Conservation (phyloP, 495 filamentous ascomycete species). For the Symbiotaphrina buchneri region DNA sequence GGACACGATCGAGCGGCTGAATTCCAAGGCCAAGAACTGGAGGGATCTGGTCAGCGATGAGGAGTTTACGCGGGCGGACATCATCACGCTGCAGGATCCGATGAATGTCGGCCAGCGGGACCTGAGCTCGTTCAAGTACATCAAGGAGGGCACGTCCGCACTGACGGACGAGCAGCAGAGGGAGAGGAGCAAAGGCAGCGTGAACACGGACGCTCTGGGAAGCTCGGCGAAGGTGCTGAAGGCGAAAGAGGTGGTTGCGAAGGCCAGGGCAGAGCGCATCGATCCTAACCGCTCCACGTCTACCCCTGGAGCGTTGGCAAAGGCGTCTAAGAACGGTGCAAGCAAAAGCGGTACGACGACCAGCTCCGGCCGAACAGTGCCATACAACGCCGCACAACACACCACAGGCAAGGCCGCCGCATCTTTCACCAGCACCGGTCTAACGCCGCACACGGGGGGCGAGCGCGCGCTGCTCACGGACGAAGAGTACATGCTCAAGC, state of each 20-base stretch:
- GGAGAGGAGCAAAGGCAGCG: conserved; percentile 33
- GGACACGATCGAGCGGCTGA: conserved; percentile 86
- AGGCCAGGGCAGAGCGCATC: conserved; percentile 39
- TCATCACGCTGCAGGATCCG: conserved; percentile 92
- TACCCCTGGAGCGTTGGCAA: conserved; percentile 16
- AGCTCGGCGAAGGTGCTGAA: conserved; percentile 73
- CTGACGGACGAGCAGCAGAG: conserved; percentile 36
- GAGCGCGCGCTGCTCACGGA: conserved; percentile 71
- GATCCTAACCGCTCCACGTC: conserved; percentile 8
- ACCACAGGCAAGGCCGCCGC: conserved; percentile 86
- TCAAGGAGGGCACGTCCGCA: conserved; percentile 58
- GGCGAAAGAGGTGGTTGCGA: conserved; percentile 76
- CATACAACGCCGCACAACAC: conserved; percentile 72
- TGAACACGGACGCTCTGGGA: conserved; percentile 59
- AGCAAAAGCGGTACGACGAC: conserved; percentile 1
- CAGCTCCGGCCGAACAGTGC: conserved; percentile 20
- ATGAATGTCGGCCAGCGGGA: conserved; percentile 73
- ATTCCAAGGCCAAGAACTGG: conserved; percentile 97
- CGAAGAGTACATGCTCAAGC: conserved; percentile 90
- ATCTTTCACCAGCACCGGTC: conserved; percentile 80
- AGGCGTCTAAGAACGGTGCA: conserved; percentile 11
- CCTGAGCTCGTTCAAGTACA: conserved; percentile 70
- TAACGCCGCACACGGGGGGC: conserved; percentile 74
- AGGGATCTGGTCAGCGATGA: conserved; percentile 69
- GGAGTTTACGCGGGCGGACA: conserved; percentile 77